A percentile compares a stretch with the other conserved stretches of the same genome.
phyloP scores from a whole-genome alignment of 257 asterid species.

The Solanum ossicruentum region DNA sequence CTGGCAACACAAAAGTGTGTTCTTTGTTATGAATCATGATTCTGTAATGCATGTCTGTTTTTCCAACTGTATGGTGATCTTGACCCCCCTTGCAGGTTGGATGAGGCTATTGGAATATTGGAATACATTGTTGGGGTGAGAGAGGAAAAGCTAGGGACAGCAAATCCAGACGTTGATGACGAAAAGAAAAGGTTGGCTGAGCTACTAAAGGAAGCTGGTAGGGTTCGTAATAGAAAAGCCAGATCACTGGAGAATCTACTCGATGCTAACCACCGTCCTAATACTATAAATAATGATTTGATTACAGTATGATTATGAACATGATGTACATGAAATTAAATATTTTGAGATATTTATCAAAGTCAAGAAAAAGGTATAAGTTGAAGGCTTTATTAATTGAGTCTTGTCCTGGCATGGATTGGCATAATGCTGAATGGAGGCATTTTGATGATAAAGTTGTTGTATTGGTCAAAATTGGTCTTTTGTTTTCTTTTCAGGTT shows the following conservation, averaged over 20 bases:
- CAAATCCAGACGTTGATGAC: conserved; percentile 86
- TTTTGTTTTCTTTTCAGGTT: neutral
- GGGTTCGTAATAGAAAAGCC: conserved; percentile 59
- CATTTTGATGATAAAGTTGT: neutral
- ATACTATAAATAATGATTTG: conserved; percentile 25
- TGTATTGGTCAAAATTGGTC: neutral
- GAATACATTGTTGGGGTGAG: conserved; percentile 81
- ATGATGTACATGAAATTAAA: conserved; percentile 29
- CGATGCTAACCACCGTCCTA: conserved; percentile 41
- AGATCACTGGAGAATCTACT: conserved; percentile 71
- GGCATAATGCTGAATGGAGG: conserved; percentile 7
- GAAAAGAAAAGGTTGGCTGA: conserved; percentile 85
- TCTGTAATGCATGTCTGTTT: neutral
- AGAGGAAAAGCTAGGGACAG: conserved; percentile 96
- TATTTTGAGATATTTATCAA: conserved; percentile 15
- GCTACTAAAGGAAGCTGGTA: conserved; percentile 72
- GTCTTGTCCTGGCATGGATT: conserved; percentile 24
- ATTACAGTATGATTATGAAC: conserved; percentile 36
- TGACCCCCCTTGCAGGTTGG: conserved; percentile 37
- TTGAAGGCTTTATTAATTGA: conserved; percentile 27
- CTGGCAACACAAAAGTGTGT: neutral
- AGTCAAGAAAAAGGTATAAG: conserved; percentile 19
- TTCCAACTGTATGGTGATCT: neutral
- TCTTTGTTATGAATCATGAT: neutral
- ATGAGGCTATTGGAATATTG: conserved; percentile 72